Percentiles rank a stretch among this genome's conserved stretches.
Evolutionary conservation across 2,329 filamentous ascomycete species (phyloP).

Genomic region (Penicillium sp.): DNA sequence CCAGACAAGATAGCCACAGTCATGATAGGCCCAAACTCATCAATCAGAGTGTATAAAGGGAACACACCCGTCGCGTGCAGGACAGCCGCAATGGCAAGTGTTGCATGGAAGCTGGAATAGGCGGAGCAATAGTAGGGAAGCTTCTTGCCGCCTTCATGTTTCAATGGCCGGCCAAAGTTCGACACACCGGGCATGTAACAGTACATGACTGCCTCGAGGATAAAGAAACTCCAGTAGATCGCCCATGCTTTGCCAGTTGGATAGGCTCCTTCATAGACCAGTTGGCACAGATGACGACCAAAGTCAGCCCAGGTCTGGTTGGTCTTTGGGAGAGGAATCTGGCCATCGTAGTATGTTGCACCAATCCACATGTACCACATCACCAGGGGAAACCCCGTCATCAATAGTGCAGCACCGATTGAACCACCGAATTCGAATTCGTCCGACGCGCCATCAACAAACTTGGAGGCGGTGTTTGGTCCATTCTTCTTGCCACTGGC

Average conservation of each 20-base stretch:
- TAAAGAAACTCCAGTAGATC: conserved; percentile 91
- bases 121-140: conserved; percentile 92
- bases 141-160: conserved; percentile 76
- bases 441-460: conserved; percentile 8
- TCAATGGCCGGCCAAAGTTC: conserved; percentile 81
- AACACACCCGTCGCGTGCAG: conserved; percentile 82
- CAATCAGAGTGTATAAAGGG: conserved; percentile 82
- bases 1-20: conserved; percentile 89
- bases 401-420: conserved; percentile 71
- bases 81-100: conserved; percentile 63
- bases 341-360: conserved; percentile 83
- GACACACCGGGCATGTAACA: conserved; percentile 81
- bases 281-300: conserved; percentile 62
- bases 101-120: conserved; percentile 79
- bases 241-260: conserved; percentile 77
- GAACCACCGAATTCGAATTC: conserved; percentile 79
- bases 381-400: conserved; percentile 81
- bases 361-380: conserved; percentile 99
- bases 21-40: conserved; percentile 90
- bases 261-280: conserved; percentile 79
- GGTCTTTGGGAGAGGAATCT: conserved; percentile 63
- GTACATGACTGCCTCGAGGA: conserved; percentile 80
- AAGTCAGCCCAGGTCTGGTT: conserved; percentile 70
- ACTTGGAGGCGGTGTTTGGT: neutral
- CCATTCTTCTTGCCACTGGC: neutral